These are phyloP conservation scores for Eucalyptus sideroxylon DNA, from an alignment of 345 rosid genomes.

Conservation along the genomic window DNA sequence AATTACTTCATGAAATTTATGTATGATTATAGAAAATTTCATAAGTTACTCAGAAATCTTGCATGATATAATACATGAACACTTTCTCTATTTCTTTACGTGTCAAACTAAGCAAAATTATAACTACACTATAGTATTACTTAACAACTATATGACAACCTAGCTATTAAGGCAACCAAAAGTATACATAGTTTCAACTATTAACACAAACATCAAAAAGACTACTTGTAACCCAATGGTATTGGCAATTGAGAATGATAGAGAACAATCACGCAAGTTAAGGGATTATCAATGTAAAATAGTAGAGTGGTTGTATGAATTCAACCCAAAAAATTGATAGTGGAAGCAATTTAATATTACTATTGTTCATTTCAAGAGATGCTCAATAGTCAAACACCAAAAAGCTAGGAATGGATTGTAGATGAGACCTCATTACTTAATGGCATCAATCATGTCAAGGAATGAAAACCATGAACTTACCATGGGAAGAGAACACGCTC, in stretches of 20 bases:
- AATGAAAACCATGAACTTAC: constrained; percentile 16
- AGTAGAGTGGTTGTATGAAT: not conserved
- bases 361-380: not conserved
- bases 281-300: not conserved
- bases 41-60: not conserved
- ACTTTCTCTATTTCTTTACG: not conserved
- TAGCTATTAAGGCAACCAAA: not conserved
- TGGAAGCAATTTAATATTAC: not conserved
- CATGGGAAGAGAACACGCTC: constrained; percentile 22
- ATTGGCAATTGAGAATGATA: not conserved
- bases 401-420: not conserved
- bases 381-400: not conserved
- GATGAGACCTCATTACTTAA: not conserved
- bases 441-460: not conserved
- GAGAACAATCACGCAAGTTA: no score
- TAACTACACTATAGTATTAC: not conserved
- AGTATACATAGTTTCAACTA: not conserved
- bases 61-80: not conserved
- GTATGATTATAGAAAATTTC: not conserved
- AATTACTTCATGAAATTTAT: not conserved
- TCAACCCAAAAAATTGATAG: not conserved
- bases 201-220: not conserved
- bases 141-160: not conserved
- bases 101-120: not conserved
- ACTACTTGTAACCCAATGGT: not conserved